Percentiles rank a stretch among this genome's conserved stretches.
These are phyloP conservation scores for Pestalotiopsis sp. DNA, from an alignment of 2,329 filamentous ascomycete species.

Conservation along the genomic window DNA sequence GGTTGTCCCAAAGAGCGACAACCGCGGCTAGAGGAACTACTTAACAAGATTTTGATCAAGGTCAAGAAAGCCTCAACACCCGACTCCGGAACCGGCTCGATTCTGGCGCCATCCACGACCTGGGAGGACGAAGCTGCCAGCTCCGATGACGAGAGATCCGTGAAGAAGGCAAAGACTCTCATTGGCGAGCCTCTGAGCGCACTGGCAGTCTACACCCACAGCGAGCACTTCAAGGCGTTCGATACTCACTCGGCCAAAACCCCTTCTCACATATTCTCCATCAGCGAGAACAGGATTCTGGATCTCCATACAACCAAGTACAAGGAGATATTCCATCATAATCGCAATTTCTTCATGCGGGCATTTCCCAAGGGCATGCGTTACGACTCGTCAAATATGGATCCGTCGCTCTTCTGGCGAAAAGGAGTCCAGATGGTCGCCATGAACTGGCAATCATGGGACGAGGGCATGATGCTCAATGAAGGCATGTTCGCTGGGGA, in stretches of 20 bases:
- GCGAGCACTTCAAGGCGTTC: constrained; percentile 78
- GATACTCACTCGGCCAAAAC: constrained; percentile 63
- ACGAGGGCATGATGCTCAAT: constrained; percentile 94
- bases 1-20: constrained; percentile 57
- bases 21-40: constrained; percentile 71
- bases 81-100: constrained; percentile 35
- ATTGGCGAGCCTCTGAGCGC: constrained; percentile 74
- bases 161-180: constrained; percentile 54
- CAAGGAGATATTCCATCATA: constrained; percentile 82
- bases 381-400: constrained; percentile 89
- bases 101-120: constrained; percentile 30
- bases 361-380: constrained; percentile 84
- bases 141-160: constrained; percentile 46
- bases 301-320: constrained; percentile 62
- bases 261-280: constrained; percentile 78
- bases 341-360: constrained; percentile 84
- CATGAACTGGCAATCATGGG: constrained; percentile 95
- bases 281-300: constrained; percentile 78
- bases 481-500: constrained; percentile 94
- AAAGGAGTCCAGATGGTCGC: constrained; percentile 97
- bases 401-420: constrained; percentile 89
- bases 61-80: constrained; percentile 60
- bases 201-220: constrained; percentile 84
- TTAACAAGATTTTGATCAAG: constrained; percentile 81
- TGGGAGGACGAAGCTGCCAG: constrained; percentile 42